Base-by-base conservation (phyloP, 257 asterid genomes). In the Dorcoceras hygrometricum region DNA sequence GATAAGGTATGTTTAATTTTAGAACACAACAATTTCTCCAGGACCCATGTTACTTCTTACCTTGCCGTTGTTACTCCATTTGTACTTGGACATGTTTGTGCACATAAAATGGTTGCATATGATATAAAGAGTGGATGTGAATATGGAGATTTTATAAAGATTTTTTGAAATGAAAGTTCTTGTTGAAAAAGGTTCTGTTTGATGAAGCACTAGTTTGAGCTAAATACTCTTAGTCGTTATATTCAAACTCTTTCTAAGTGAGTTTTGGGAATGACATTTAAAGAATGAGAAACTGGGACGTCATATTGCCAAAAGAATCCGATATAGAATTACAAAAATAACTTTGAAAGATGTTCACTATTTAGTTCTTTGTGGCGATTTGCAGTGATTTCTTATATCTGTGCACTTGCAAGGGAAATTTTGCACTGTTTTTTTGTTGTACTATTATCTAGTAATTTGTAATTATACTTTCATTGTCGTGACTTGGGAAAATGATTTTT, bases 1-100 rank as follows among this genome's bases (percentile, higher is more conserved):
- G 99, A 94, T 71, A 94, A 94, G 99, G 99, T 90, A 55, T 48
- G 82, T 66, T 57, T 70, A 4, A 11, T 73, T 70, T 54, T 71
- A 36, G 28, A 67, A 32, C 68, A 27, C 19, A 16, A 26, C 60
- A 72, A 68, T 65, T 24, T 28, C 24, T 7, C 18, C 24, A 54
- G 58, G 51, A 70, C 69, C 11, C 20, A 66, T 32, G 28, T 34
- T 29, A 29, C 34, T 29, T 29, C 34, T 34, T 34, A 34, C 46
- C 10, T 14, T 34, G 2, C 59, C 63, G 36, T 23, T 50, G 59
- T 53, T 34, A 54, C 20, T 11, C 5, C 9, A 48, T 57, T 61
- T 24, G 23, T 10, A 18, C 43, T 23, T 34, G 16, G 8, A 8
- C 20, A n/a, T 19, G 4, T 29, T 59, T 59, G 24, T 27, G 28